Conservation (phyloP, 345 rosid species). For the Brassica incana region DNA sequence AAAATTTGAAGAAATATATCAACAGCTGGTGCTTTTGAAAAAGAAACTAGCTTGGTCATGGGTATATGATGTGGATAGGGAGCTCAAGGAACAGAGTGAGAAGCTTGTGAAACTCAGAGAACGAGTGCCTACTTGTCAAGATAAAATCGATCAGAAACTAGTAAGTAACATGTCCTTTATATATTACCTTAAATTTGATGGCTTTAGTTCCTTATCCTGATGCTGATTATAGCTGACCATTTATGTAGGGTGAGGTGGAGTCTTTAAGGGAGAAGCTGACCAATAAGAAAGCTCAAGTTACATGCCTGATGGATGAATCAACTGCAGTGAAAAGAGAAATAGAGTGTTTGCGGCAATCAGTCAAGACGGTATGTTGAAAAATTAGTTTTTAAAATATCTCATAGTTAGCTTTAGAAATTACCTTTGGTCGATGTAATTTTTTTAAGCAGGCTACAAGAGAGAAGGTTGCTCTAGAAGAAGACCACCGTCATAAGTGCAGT, state of each 20-base stretch:
- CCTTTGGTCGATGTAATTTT: constrained; percentile 4
- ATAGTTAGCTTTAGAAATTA: not conserved
- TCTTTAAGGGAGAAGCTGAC: constrained; percentile 44
- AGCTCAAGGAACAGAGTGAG: constrained; percentile 51
- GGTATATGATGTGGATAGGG: constrained; percentile 74
- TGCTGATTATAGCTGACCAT: constrained; percentile 3
- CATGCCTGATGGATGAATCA: constrained; percentile 59
- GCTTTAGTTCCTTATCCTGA: not conserved
- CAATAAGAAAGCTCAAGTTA: constrained; percentile 66
- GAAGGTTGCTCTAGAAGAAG: constrained; percentile 59
- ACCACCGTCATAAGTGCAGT: constrained; percentile 43
- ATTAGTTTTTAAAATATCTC: not conserved
- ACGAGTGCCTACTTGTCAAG: constrained; percentile 81
- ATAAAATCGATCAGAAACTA: constrained; percentile 58
- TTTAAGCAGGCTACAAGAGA: constrained; percentile 61
- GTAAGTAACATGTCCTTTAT: constrained; percentile 46
- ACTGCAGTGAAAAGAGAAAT: constrained; percentile 61
- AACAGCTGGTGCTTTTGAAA: constrained; percentile 57
- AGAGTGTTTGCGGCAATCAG: constrained; percentile 54
- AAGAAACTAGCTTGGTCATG: constrained; percentile 93
- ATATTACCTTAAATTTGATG: too few species aligned
- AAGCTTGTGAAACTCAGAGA: constrained; percentile 61
- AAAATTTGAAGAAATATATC: constrained; percentile 69
- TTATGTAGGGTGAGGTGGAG: constrained; percentile 54
- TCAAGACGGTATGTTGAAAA: constrained; percentile 55